Evolutionary conservation across 176 grass and related monocot genomes (phyloP).

Genomic region (Tuctoria greenei): DNA sequence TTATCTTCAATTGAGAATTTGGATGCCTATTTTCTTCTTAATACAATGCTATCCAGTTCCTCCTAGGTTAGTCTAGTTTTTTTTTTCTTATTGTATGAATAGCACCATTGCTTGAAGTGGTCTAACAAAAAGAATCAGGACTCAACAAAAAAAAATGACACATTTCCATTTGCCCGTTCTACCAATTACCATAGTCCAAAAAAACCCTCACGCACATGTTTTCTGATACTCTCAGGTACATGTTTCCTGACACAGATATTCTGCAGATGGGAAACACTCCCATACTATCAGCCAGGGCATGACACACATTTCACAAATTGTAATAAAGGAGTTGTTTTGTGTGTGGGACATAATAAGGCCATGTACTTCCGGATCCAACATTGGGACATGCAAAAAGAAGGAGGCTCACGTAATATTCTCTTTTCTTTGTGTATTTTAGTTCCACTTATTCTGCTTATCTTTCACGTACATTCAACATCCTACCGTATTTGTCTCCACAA

Average conservation of each 20-base stretch:
- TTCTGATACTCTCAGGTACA: background rate
- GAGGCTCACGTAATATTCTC: background rate
- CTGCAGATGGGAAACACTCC: background rate
- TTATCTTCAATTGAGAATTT: no score
- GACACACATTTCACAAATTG: background rate
- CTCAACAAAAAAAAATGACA: constrained; percentile 12
- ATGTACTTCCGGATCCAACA: background rate
- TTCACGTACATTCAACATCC: background rate
- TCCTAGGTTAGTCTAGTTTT: no score
- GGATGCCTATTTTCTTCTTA: no score
- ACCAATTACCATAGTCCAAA: background rate
- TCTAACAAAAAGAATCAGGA: background rate
- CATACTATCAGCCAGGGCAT: background rate
- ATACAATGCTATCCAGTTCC: no score
- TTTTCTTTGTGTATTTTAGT: background rate
- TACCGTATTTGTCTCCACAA: background rate
- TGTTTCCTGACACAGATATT: background rate
- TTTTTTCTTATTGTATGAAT: background rate
- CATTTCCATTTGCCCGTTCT: background rate
- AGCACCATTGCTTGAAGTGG: background rate
- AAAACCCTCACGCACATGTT: background rate
- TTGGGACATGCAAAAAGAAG: background rate
- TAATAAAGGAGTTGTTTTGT: background rate
- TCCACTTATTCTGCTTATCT: background rate
- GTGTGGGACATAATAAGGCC: background rate